Evolutionary conservation across 1,284 basidiomycete species (phyloP).

Genomic region (Ustilago sp.): DNA sequence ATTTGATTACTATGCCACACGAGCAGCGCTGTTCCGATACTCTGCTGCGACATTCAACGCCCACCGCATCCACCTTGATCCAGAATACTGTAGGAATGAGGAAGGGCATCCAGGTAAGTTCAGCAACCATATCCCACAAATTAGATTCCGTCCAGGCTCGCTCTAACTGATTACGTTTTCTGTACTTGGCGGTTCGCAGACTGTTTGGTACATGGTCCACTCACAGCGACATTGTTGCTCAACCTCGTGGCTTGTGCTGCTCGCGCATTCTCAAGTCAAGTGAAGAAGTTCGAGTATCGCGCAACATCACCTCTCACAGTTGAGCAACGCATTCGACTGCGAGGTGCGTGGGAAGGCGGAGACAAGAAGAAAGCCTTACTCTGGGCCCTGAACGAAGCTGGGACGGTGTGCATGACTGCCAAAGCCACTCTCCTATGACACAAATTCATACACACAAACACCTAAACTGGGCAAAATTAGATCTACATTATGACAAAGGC

Average conservation of each 20-base stretch:
- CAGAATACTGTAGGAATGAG: constrained; percentile 56
- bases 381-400: constrained; percentile 42
- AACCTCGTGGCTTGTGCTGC: constrained; percentile 23
- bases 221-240: constrained; percentile 55
- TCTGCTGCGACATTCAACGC: constrained; percentile 66
- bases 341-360: constrained; percentile 31
- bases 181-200: constrained; percentile 9
- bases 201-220: constrained; percentile 59
- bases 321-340: constrained; percentile 33
- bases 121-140: too few relatives aligned
- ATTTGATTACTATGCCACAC: constrained; percentile 46
- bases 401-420: constrained; percentile 46
- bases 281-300: constrained; percentile 47
- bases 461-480: neutral
- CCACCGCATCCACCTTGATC: constrained; percentile 63
- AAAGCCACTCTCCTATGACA: constrained; percentile 25
- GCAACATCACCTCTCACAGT: constrained; percentile 51
- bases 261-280: constrained; percentile 3
- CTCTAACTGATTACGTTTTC: too few relatives aligned
- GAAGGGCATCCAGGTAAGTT: constrained; percentile 55
- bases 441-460: neutral
- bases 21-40: constrained; percentile 63
- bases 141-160: too few relatives aligned
- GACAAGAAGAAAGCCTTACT: constrained; percentile 25
- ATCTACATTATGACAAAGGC: neutral